Base-by-base conservation (phyloP, 2,329 filamentous ascomycete species). In the Aspergillaceae sp. region DNA sequence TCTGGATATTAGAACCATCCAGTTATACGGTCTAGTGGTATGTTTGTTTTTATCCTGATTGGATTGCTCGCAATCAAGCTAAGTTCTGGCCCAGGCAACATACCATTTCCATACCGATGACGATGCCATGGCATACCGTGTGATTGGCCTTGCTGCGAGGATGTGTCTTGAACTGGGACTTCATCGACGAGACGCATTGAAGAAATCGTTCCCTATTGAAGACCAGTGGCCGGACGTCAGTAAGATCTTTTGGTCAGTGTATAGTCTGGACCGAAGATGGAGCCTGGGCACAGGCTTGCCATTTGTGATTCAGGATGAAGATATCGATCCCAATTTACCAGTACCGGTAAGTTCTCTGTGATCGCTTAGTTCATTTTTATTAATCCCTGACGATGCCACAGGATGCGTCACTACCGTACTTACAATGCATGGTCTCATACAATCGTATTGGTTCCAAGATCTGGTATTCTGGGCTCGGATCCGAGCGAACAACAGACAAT, bases 211-310 rank as follows among this genome's bases (percentile, higher is more conserved):
- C 41, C 68, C 75, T 5, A 79, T 85, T 51, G 81, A 86, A 40
- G 74, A 80, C 37, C 84, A 89, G 50, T 78, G 86, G 42, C 73
- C 75, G 42, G 76, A 80, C 43, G 82, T 85, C 0, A 75, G 86
- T 29, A 79, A 83, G 42, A 79, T 87, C 9, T 94, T 94, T 64
- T 96, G 87, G 90, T 82, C 84, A 1, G 82, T 89, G 11, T 94
- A 92, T 59, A 83, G 89, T 3, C 73, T 95, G 35, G 90, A 95
- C 62, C 76, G 88, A 35, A 77, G 89, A 43, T 95, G 88, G 88
- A 88, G 85, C 52, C 87, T 95, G 56, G 86, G 84, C n/a, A 90
- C 87, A 0, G 89, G 89, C 0, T 76, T 95, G 64, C 89, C 89
- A 0, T 94, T 88, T 68, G 83, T 86, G 2, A 74, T 94, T 33